phyloP scores from a whole-genome alignment of 2,329 filamentous ascomycete species.

The Trichoderma guizhouense region DNA sequence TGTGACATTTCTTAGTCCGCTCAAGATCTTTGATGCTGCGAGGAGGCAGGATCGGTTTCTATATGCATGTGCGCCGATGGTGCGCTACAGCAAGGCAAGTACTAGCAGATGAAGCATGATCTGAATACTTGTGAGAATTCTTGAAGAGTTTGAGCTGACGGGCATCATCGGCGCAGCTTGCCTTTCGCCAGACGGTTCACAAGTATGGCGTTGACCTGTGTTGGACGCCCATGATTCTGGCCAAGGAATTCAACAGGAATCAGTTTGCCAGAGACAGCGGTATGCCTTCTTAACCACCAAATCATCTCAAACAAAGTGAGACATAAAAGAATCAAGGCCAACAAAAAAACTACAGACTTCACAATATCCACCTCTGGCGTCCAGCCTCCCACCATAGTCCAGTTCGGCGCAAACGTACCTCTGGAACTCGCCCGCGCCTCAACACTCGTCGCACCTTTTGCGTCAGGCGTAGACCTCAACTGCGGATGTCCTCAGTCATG shows the following conservation, averaged over 20 bases:
- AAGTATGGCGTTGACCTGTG: constrained; percentile 63
- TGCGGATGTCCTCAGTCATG: constrained; percentile 72
- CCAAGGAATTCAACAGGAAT: constrained; percentile 66
- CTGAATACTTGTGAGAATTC: neutral
- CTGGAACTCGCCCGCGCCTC: constrained; percentile 61
- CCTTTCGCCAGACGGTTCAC: constrained; percentile 65
- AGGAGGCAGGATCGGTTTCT: constrained; percentile 51
- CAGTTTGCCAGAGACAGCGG: constrained; percentile 58
- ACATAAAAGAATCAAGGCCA: neutral
- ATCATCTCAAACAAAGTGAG: neutral
- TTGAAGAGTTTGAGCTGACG: constrained; percentile 18
- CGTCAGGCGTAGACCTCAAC: constrained; percentile 66
- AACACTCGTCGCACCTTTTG: constrained; percentile 57
- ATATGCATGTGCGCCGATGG: constrained; percentile 64
- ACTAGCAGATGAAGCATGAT: neutral
- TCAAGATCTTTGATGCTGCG: constrained; percentile 57
- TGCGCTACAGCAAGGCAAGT: constrained; percentile 57
- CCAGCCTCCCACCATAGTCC: constrained; percentile 61
- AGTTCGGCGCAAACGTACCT: constrained; percentile 63
- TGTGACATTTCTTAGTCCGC: constrained; percentile 40
- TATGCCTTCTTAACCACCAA: constrained; percentile 27
- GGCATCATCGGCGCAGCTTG: constrained; percentile 45
- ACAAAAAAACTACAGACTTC: constrained; percentile 45
- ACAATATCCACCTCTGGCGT: constrained; percentile 52
- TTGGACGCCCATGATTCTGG: constrained; percentile 70